Conservation (phyloP, 352 stramenopile species). For the Globisporangium barbulae region DNA sequence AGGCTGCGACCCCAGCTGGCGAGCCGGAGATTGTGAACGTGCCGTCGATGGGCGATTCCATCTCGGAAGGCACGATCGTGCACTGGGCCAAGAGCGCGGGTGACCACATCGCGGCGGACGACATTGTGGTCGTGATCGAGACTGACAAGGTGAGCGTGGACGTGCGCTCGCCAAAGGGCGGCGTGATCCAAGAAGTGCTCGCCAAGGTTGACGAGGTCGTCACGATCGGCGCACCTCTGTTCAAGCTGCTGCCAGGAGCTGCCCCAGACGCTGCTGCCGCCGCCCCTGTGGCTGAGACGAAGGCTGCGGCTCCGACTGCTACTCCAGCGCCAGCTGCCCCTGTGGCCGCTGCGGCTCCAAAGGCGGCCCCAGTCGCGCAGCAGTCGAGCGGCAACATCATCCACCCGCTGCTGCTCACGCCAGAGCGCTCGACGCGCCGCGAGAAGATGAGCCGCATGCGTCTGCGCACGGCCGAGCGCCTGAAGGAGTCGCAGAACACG, state of each 20-base stretch:
- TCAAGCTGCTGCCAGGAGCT: slow-evolving; percentile 85
- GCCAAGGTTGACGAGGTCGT: slow-evolving; percentile 95
- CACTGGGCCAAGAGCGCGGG: slow-evolving; percentile 91
- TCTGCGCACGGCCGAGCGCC: slow-evolving; percentile 93
- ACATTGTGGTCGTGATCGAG: slow-evolving; percentile 96
- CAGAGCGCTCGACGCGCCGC: slow-evolving; percentile 52
- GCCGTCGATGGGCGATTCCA: slow-evolving; percentile 93
- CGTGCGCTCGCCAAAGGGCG: slow-evolving; percentile 83
- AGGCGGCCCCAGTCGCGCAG: slow-evolving; percentile 16
- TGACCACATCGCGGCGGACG: slow-evolving; percentile 91
- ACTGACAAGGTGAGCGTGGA: slow-evolving; percentile 95
- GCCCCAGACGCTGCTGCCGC: slow-evolving; percentile 22
- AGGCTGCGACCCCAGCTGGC: slow-evolving; percentile 11
- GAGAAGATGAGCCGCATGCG: slow-evolving; percentile 99
- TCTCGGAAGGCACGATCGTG: slow-evolving; percentile 97
- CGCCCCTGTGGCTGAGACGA: background rate
- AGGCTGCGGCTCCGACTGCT: slow-evolving; percentile 5
- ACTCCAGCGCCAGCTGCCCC: slow-evolving; percentile 15
- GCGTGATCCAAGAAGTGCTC: slow-evolving; percentile 89
- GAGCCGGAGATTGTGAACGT: slow-evolving; percentile 61
- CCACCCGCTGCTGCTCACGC: slow-evolving; percentile 40
- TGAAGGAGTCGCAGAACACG: slow-evolving; percentile 99
- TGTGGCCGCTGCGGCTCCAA: slow-evolving; percentile 17
- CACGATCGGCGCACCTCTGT: slow-evolving; percentile 90
- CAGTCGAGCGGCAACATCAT: slow-evolving; percentile 18